phyloP scores from a whole-genome alignment of 768 basidiomycete species.

The Termitomyces sp. region DNA sequence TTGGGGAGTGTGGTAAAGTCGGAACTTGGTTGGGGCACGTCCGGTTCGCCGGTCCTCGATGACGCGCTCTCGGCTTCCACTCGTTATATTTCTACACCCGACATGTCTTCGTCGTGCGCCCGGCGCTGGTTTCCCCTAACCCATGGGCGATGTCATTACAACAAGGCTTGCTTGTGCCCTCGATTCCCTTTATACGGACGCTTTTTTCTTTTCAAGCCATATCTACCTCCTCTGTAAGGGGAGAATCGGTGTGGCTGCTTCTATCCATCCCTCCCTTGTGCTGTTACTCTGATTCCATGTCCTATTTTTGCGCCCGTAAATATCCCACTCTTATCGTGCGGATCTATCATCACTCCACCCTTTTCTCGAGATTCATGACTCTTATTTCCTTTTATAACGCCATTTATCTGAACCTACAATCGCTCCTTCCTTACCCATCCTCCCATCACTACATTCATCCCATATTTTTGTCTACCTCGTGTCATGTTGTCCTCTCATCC shows the following conservation, averaged over 20 bases:
- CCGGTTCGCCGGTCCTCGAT: conserved; percentile 28
- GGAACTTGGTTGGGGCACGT: conserved; percentile 34
- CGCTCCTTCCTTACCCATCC: conserved; percentile 11
- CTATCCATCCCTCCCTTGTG: conserved; percentile 15
- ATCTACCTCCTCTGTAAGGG: conserved; percentile 10
- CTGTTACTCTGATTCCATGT: conserved; percentile 12
- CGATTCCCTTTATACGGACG: conserved; percentile 58
- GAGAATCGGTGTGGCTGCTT: conserved; percentile 14
- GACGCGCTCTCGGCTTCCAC: conserved; percentile 23
- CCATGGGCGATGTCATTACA: conserved; percentile 14
- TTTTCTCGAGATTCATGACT: conserved; percentile 16
- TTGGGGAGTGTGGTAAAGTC: conserved; percentile 21
- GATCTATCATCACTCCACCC: conserved; percentile 6
- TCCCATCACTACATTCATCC: conserved; percentile 10
- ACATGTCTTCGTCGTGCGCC: conserved; percentile 2
- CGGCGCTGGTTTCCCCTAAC: neutral
- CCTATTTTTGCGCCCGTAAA: conserved; percentile 26
- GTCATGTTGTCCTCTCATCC: conserved; percentile 64
- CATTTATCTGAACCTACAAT: conserved; percentile 7
- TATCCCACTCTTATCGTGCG: conserved; percentile 11
- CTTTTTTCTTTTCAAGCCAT: conserved; percentile 59
- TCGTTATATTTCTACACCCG: conserved; percentile 16
- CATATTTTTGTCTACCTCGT: conserved; percentile 13
- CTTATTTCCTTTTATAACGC: conserved; percentile 3
- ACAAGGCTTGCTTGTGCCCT: conserved; percentile 23